phyloP scores from a whole-genome alignment of 257 asterid species.

The Solanum virginianum region DNA sequence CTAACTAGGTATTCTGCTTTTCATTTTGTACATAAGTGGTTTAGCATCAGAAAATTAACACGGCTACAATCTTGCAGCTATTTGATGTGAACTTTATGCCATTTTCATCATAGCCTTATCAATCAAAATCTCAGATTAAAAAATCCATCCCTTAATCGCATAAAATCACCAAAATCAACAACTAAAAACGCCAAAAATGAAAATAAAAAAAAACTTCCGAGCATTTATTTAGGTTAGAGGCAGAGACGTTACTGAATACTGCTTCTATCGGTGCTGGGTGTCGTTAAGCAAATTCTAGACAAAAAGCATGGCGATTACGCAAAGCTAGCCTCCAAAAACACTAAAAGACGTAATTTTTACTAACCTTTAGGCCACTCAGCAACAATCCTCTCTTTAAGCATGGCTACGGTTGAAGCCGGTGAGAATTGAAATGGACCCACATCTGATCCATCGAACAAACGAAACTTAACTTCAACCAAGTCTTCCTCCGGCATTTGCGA shows the following conservation, averaged over 20 bases:
- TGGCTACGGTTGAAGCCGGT: slow-evolving; percentile 69
- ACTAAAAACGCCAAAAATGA: neutral
- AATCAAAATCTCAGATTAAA: neutral
- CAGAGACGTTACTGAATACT: neutral
- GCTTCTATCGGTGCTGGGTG: neutral
- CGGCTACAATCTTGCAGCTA: neutral
- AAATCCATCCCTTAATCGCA: neutral
- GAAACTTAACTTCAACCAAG: slow-evolving; percentile 68
- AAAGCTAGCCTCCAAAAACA: neutral
- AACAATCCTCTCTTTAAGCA: slow-evolving; percentile 74
- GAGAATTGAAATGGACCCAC: slow-evolving; percentile 82
- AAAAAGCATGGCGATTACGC: neutral
- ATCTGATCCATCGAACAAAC: slow-evolving; percentile 90
- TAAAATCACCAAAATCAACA: neutral
- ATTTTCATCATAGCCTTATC: neutral
- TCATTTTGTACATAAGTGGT: neutral
- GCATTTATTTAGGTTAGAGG: neutral
- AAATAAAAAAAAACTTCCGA: neutral
- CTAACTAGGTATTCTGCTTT: neutral
- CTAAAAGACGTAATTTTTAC: neutral
- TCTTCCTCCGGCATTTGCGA: slow-evolving; percentile 39
- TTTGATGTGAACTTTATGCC: neutral
- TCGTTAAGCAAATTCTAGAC: neutral
- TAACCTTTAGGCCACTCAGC: slow-evolving; percentile 37
- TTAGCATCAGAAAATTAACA: neutral